phyloP scores from a whole-genome alignment of 805 yeast genomes.

The Starmerella floris region DNA sequence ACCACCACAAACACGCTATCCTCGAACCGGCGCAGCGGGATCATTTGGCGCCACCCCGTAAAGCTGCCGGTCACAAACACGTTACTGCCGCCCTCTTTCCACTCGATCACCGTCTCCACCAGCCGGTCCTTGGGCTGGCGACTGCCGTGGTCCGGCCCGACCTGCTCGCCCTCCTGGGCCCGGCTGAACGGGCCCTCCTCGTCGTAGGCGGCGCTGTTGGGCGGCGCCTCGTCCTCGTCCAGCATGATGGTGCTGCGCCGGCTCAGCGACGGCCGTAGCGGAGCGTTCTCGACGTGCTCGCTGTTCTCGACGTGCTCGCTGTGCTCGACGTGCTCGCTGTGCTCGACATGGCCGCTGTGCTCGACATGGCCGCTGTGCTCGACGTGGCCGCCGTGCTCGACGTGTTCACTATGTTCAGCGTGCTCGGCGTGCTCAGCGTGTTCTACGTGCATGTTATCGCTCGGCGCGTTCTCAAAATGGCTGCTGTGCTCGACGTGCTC shows the following conservation, averaged over 20 bases:
- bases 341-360: constrained; percentile 3
- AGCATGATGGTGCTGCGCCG: constrained; percentile 21
- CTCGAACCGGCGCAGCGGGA: constrained; percentile 49
- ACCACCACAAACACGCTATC: constrained; percentile 24
- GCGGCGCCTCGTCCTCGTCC: constrained; percentile 15
- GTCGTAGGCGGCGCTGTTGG: constrained; percentile 1
- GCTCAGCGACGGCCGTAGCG: constrained; percentile 11
- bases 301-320: constrained; percentile 1
- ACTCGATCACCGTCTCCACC: constrained; percentile 28
- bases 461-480: not conserved
- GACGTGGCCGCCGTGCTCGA: constrained; percentile 1
- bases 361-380: constrained; percentile 10
- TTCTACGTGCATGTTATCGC: constrained; percentile 4
- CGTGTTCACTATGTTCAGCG: constrained; percentile 2
- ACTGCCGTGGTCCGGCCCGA: constrained; percentile 16
- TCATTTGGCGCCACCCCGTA: constrained; percentile 98
- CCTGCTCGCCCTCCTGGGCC: constrained; percentile 24
- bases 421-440: constrained; percentile 4
- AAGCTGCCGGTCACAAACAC: constrained; percentile 96
- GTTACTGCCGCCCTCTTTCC: constrained; percentile 94
- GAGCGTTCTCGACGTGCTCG: not conserved
- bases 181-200: constrained; percentile 23
- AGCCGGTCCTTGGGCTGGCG: constrained; percentile 15
- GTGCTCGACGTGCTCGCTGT: not conserved
- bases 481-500: not conserved